Evolutionary conservation across 2,329 filamentous ascomycete species (phyloP).

Genomic region (Trichoderma afroharzianum): DNA sequence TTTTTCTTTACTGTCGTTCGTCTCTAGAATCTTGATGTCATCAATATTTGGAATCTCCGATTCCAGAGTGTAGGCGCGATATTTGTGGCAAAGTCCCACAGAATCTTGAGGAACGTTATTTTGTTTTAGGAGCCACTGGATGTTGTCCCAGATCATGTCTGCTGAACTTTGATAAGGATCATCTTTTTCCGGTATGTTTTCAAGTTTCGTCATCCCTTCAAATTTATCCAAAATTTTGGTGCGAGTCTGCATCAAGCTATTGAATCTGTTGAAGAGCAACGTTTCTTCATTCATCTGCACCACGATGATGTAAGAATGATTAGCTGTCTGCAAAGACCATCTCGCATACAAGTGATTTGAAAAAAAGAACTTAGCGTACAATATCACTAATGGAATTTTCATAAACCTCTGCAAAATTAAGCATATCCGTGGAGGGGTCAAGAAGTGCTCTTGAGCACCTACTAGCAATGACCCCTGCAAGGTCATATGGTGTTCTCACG

Average conservation of each 20-base stretch:
- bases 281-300: not conserved
- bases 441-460: not conserved
- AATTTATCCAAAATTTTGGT: not conserved
- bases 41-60: not conserved
- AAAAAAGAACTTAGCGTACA: not conserved
- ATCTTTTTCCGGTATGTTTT: not conserved
- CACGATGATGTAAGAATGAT: not conserved
- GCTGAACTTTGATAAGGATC: not conserved
- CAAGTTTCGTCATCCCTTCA: not conserved
- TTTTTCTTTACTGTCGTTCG: accelerated
- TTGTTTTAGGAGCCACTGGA: no score
- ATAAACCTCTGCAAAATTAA: not conserved
- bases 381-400: not conserved
- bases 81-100: not conserved
- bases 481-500: not conserved
- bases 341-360: no score
- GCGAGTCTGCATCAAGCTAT: not conserved
- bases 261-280: not conserved
- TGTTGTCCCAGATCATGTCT: not conserved
- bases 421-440: not conserved
- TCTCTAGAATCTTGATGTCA: not conserved
- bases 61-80: not conserved
- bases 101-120: not conserved
- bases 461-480: not conserved
- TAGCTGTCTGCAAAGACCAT: not conserved